A percentile compares a stretch with the other conserved stretches of the same genome.
Evolutionary conservation across 2,329 filamentous ascomycete genomes (phyloP).

Genomic region (Aspergillus sp.): DNA sequence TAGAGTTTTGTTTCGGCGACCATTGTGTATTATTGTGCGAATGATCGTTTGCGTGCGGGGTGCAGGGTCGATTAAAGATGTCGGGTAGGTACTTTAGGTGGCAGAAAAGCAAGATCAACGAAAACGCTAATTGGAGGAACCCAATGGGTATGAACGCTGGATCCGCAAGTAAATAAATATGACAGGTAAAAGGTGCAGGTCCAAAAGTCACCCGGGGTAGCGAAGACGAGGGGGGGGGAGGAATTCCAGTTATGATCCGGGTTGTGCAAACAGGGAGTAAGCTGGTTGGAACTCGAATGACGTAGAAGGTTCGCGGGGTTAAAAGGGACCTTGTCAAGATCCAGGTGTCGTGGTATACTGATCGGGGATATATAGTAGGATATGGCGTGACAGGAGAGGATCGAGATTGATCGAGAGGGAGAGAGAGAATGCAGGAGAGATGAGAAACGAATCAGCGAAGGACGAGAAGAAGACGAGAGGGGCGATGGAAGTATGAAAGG

Average conservation of each 20-base stretch:
- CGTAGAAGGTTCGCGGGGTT: conserved; percentile 33
- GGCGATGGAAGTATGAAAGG: conserved; percentile 4
- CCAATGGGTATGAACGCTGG: conserved; percentile 12
- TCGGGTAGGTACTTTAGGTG: neutral
- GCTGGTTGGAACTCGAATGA: conserved; percentile 30
- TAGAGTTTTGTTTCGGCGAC: conserved; percentile 95
- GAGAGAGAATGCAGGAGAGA: neutral
- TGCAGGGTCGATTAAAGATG: neutral
- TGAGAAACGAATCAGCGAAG: neutral
- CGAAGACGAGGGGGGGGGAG: neutral
- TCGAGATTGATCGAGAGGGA: neutral
- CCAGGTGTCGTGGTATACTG: no score
- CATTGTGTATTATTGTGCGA: conserved; percentile 59
- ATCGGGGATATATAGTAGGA: neutral
- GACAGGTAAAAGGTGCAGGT: neutral
- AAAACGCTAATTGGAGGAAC: conserved; percentile 11
- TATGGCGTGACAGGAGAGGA: neutral
- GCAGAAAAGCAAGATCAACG: neutral
- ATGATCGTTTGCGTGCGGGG: neutral
- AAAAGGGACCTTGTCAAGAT: neutral
- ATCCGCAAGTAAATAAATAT: neutral
- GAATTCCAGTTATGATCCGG: neutral
- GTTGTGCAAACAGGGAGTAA: neutral
- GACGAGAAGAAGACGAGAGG: neutral
- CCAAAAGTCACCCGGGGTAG: neutral